Conservation (phyloP, 345 rosid species). For the Euclidium syriacum region DNA sequence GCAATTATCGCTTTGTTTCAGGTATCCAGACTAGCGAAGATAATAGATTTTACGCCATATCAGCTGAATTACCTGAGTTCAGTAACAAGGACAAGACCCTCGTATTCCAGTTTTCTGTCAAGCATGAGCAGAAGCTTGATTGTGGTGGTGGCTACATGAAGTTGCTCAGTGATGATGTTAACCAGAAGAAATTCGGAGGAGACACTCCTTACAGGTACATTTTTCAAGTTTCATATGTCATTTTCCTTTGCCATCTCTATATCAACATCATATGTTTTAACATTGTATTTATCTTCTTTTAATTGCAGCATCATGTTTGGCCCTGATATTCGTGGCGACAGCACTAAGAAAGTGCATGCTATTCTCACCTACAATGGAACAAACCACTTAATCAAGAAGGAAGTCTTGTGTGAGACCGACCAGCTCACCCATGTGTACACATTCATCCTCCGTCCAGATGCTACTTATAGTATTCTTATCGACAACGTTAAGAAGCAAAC, state of each 20-base stretch:
- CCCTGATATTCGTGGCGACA: slow-evolving; percentile 95
- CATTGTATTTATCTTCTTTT: neutral
- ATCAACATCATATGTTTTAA: neutral
- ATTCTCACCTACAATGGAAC: slow-evolving; percentile 75
- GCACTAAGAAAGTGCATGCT: slow-evolving; percentile 99
- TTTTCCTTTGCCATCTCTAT: neutral
- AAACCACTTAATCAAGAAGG: slow-evolving; percentile 94
- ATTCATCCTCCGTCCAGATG: slow-evolving; percentile 85
- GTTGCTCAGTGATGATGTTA: slow-evolving; percentile 79
- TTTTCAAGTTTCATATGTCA: neutral
- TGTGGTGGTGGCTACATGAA: slow-evolving; percentile 99
- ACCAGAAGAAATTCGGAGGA: slow-evolving; percentile 97
- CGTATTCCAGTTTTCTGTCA: slow-evolving; percentile 94
- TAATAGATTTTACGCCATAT: slow-evolving; percentile 93
- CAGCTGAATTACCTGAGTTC: slow-evolving; percentile 88
- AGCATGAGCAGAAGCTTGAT: slow-evolving; percentile 99
- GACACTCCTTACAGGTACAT: slow-evolving; percentile 87
- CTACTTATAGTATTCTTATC: slow-evolving; percentile 82
- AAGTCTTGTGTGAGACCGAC: slow-evolving; percentile 97
- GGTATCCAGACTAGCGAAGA: slow-evolving; percentile 99
- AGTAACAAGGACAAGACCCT: slow-evolving; percentile 88
- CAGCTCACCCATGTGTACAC: slow-evolving; percentile 95
- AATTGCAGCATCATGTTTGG: slow-evolving; percentile 96
- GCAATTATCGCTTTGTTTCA: slow-evolving; percentile 16
- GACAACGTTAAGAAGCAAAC: slow-evolving; percentile 93